Percentiles rank a stretch among this genome's conserved stretches.
These are phyloP conservation scores for Sporothrix humicola DNA, from an alignment of 2,329 filamentous ascomycete genomes.

Conservation along the genomic window DNA sequence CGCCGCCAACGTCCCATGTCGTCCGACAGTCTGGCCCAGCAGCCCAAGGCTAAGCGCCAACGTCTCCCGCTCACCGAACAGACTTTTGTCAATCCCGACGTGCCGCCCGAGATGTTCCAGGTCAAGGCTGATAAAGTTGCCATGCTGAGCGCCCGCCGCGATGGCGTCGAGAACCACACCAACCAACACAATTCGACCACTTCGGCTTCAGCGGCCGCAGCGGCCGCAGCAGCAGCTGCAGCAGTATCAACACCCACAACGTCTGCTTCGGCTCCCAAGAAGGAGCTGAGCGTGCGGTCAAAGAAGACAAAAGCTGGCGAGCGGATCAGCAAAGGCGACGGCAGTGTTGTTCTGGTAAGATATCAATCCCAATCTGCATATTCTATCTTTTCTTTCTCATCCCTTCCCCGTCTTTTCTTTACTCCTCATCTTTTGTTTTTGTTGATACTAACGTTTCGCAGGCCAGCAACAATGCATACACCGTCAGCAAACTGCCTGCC, in stretches of 20 bases:
- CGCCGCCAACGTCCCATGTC: constrained; percentile 65
- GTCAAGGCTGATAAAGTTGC: constrained; percentile 60
- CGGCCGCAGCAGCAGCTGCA: not conserved
- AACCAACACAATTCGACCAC: not conserved
- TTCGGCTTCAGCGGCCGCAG: not conserved
- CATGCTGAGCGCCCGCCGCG: constrained; percentile 52
- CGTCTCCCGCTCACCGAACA: constrained; percentile 63
- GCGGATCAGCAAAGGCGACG: constrained; percentile 69
- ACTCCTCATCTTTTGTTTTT: too few species aligned
- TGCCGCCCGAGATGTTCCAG: constrained; percentile 60
- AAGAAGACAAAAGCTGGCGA: constrained; percentile 69
- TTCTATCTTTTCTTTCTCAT: not conserved
- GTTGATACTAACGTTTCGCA: constrained; percentile 45
- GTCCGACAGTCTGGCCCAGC: constrained; percentile 59
- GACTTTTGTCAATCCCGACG: constrained; percentile 60
- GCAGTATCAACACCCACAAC: not conserved
- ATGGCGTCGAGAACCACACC: constrained; percentile 52
- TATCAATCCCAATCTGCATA: constrained; percentile 1
- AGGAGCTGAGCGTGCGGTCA: constrained; percentile 64
- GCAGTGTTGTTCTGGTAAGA: constrained; percentile 67
- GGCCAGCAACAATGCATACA: constrained; percentile 85
- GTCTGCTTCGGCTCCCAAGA: constrained; percentile 47
- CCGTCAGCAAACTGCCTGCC: constrained; percentile 81
- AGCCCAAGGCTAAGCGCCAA: constrained; percentile 69
- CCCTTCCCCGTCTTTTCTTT: not conserved